Percentiles rank a stretch among this genome's conserved stretches.
Conservation (phyloP, 2,329 filamentous ascomycete species). For the Fusarium buharicum region DNA sequence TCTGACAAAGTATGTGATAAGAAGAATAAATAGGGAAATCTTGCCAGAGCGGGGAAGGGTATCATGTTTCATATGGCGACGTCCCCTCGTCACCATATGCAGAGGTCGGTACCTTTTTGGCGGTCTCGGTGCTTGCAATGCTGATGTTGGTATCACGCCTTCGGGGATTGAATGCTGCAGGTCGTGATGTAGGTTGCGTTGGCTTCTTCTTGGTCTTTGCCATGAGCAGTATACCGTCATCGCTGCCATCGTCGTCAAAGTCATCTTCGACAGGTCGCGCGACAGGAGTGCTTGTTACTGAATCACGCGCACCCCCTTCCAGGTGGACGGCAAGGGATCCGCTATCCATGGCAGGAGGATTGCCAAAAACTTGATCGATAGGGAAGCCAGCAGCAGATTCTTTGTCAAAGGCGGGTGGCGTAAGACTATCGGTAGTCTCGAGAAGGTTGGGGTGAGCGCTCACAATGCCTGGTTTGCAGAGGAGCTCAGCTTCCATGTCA, state of each 20-base stretch:
- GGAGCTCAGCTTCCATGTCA: conserved; percentile 69
- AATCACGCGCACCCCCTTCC: conserved; percentile 34
- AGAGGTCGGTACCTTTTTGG: conserved; percentile 62
- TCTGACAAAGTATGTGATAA: conserved; percentile 34
- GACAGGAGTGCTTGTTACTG: conserved; percentile 44
- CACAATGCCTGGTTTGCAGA: conserved; percentile 61
- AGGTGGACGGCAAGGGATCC: conserved; percentile 48
- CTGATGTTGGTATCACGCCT: conserved; percentile 70
- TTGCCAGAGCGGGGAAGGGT: conserved; percentile 36
- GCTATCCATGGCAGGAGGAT: conserved; percentile 49
- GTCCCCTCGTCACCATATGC: conserved; percentile 50
- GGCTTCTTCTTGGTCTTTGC: conserved; percentile 61
- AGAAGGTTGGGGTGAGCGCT: conserved; percentile 56
- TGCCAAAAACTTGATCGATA: conserved; percentile 54
- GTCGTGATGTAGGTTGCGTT: conserved; percentile 28
- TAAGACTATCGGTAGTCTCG: conserved; percentile 65
- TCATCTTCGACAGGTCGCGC: conserved; percentile 53
- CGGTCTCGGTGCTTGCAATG: conserved; percentile 71
- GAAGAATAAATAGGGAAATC: conserved; percentile 27
- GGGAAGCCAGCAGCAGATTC: conserved; percentile 60
- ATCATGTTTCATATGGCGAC: conserved; percentile 44
- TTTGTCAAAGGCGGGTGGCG: conserved; percentile 62
- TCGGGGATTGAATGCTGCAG: conserved; percentile 52
- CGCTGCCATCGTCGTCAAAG: conserved; percentile 62
- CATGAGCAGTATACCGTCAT: conserved; percentile 66